Evolutionary conservation across 345 rosid species (phyloP), one percentile per base, ranked within the genome.

Genomic region (Eucalyptus coolabah): DNA sequence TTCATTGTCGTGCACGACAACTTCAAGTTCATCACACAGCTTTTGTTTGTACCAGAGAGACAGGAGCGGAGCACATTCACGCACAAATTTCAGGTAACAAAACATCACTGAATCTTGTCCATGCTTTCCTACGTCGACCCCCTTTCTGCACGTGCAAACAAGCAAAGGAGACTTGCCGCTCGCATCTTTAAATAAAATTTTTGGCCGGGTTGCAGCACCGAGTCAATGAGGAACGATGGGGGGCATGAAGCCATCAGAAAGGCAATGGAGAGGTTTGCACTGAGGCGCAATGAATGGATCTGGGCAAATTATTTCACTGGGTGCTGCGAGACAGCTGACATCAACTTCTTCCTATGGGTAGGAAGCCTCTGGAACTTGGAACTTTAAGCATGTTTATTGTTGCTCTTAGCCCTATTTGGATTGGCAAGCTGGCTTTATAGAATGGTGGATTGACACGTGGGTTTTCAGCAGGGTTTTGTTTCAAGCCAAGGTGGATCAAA

Each of bases 1-100:
- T 23, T 17, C 4, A 6, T 3, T 50, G 4, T 49, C 23, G 1
- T 4, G 50, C 53, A 21, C 3, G 6, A 44, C 18, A 2, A 28
- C 21, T 5, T 47, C 42, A 9, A 49, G 6, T 18, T 47, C 51
- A 34, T 50, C 47, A 16, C 50, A 6, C 0, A 21, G 44, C 81
- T 9, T 34, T 18, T 69, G 11, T 69, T 3, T 1, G 0, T 40
- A 69, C 7, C 56, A 95, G 69, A 99, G 98, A 53, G 99, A 97
- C 42, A 96, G 98, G 99, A 96, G 96, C 12, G 98, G 99, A 14
- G 98, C 99, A 56, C 99, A 99, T 40, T 97, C 96, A 28, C 99
- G 96, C 91, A 94, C 97, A 59, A 95, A 96, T 86, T 97, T 92
- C 94, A 96, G 99, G 99, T 96, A 89, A 67, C 19, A 9, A 23